These are phyloP conservation scores for Vitis rupestris DNA, from an alignment of 164 flowering plant species.

Conservation along the genomic window DNA sequence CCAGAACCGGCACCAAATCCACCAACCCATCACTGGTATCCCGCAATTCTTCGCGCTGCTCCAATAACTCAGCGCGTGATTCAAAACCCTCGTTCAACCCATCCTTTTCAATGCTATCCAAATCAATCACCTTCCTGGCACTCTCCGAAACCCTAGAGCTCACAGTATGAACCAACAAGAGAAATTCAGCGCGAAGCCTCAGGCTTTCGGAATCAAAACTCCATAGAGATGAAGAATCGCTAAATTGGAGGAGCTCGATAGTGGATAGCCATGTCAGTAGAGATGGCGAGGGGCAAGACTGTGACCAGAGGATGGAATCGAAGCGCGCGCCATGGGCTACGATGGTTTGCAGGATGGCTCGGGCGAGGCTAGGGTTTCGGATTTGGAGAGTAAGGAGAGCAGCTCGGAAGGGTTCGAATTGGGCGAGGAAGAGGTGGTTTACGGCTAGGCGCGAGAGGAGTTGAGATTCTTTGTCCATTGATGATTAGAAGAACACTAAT, in stretches of 20 bases:
- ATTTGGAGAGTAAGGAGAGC: slow-evolving; percentile 55
- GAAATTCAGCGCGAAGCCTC: slow-evolving; percentile 66
- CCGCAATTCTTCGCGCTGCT: slow-evolving; percentile 24
- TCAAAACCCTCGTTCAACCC: slow-evolving; percentile 21
- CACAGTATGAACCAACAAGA: slow-evolving; percentile 52
- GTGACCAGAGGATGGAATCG: slow-evolving; percentile 50
- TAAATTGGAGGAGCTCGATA: slow-evolving; percentile 57
- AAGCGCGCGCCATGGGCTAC: slow-evolving; percentile 60
- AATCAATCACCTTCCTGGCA: slow-evolving; percentile 18
- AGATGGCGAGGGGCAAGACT: slow-evolving; percentile 64
- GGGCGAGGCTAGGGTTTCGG: slow-evolving; percentile 60
- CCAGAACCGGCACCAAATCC: slow-evolving; percentile 36
- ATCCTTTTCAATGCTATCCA: slow-evolving; percentile 29
- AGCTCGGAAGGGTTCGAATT: slow-evolving; percentile 89
- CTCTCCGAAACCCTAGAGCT: slow-evolving; percentile 43
- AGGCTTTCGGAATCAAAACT: slow-evolving; percentile 49
- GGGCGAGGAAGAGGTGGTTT: slow-evolving; percentile 83
- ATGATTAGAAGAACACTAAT: neutral
- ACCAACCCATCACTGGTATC: slow-evolving; percentile 28
- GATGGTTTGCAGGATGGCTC: slow-evolving; percentile 61
- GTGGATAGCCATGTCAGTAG: slow-evolving; percentile 66
- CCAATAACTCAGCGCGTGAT: slow-evolving; percentile 25
- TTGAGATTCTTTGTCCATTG: slow-evolving; percentile 68
- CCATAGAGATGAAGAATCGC: slow-evolving; percentile 46
- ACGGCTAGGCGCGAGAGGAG: slow-evolving; percentile 66